Percentiles rank a stretch among this genome's conserved stretches.
These are phyloP conservation scores for Botrytis squamosa DNA, from an alignment of 2,329 filamentous ascomycete genomes.

Conservation along the genomic window DNA sequence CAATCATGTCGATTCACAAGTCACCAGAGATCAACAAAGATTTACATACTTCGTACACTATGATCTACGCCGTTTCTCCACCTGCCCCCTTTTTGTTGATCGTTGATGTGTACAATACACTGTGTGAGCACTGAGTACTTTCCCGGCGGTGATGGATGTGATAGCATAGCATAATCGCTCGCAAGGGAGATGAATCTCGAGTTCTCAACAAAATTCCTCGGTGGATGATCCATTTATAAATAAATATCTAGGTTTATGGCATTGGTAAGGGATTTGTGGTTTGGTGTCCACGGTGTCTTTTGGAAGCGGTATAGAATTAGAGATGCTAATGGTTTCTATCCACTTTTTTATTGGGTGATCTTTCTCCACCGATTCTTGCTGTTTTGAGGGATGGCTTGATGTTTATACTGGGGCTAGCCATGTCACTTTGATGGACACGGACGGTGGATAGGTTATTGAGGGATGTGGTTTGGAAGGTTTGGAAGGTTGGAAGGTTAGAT, in stretches of 20 bases:
- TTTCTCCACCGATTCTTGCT: background rate
- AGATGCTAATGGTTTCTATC: background rate
- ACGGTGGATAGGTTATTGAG: background rate
- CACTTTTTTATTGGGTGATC: slow-evolving; percentile 1
- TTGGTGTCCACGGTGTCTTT: background rate
- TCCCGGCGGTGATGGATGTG: background rate
- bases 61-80: background rate
- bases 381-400: background rate
- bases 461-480: background rate
- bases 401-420: background rate
- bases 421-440: background rate
- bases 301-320: background rate
- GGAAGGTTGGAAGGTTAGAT: background rate
- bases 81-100: background rate
- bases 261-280: background rate
- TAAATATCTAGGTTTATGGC: background rate
- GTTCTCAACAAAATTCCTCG: slow-evolving; percentile 4
- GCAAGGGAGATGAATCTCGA: background rate
- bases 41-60: background rate
- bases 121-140: background rate
- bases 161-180: background rate
- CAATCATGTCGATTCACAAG: background rate
- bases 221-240: background rate
- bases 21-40: background rate
- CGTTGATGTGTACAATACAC: background rate